These are phyloP conservation scores for Sporothrix pallida DNA, from an alignment of 2,329 filamentous ascomycete genomes.

Conservation along the genomic window DNA sequence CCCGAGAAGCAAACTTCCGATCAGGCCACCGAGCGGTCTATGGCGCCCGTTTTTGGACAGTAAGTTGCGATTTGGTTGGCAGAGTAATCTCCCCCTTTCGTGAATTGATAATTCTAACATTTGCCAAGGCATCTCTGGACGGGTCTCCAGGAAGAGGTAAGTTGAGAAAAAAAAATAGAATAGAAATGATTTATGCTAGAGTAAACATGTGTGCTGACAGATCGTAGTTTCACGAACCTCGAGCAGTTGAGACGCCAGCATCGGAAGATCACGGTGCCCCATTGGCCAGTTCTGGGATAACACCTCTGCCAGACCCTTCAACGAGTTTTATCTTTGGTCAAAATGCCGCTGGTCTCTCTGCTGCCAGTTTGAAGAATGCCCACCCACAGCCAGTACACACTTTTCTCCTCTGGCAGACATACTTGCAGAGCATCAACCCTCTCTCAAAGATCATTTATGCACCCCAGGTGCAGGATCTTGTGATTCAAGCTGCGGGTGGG, in stretches of 20 bases:
- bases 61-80: background rate
- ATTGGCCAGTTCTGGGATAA: slow-evolving; percentile 47
- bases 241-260: slow-evolving; percentile 33
- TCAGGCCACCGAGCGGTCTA: background rate
- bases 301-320: slow-evolving; percentile 53
- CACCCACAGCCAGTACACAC: slow-evolving; percentile 46
- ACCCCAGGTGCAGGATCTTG: slow-evolving; percentile 50
- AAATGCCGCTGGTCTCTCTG: background rate
- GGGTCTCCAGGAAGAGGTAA: slow-evolving; percentile 39
- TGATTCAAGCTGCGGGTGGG: slow-evolving; percentile 35
- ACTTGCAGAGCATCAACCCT: slow-evolving; percentile 59
- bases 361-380: slow-evolving; percentile 38
- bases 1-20: background rate
- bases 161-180: background rate
- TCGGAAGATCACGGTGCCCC: slow-evolving; percentile 41
- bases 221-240: slow-evolving; percentile 38
- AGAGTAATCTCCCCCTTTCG: slow-evolving; percentile 37
- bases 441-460: slow-evolving; percentile 58
- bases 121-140: slow-evolving; percentile 38
- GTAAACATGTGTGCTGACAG: background rate
- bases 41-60: slow-evolving; percentile 30
- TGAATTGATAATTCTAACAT: background rate
- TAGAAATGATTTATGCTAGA: background rate
- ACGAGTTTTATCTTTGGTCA: slow-evolving; percentile 39
- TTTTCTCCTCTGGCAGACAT: slow-evolving; percentile 49